Evolutionary conservation across 1,284 basidiomycete genomes (phyloP), one percentile per base, ranked within the genome.

Genomic region (Naganishia sp.): DNA sequence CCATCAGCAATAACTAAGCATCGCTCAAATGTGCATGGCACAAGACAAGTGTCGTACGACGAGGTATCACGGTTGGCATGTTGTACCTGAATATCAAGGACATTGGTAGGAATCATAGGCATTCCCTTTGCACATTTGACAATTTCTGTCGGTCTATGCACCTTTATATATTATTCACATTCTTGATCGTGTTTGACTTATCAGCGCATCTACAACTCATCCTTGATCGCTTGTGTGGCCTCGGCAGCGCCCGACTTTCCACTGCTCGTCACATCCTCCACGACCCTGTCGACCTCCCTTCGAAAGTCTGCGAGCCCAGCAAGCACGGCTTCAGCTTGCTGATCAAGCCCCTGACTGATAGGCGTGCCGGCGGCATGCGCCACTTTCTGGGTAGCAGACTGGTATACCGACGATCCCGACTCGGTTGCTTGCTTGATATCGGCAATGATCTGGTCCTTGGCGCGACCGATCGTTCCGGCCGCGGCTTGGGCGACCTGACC

Each of bases 241-340:
- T 48, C 43, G 16, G 48, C 59, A 2, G 59, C 59, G 9, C 59
- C 59, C 16, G 48, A 31, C 42, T 61, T 61, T 21, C 59, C 59
- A 43, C 55, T 57, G 15, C 31, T 31, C 6, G 55, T 57, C 23
- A 46, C 55, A 45, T 33, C 44, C 43, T 57, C 55, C 23, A 46
- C 42, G 10, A 31, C 44, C 25, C 45, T n/a, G 21, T 46, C 36
- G 25, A 57, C 55, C 16, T 28, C n/a, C 6, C 16, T 42, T 33
- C 55, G 43, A 10, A 57, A 57, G 33, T 43, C 50, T 39, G 55
- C 43, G 6, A 54, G 23, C 6, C 43, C 44, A 21, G 46, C 55
- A 31, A 55, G 53, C 15, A 64, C 63, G 33, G 50, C 63, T 25
- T 64, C 63, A 5, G 63, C 63, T 31, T 64, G 63, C 31, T 64